Evolutionary conservation across 495 filamentous ascomycete species (phyloP).

Genomic region (Annulohypoxylon bovei): DNA sequence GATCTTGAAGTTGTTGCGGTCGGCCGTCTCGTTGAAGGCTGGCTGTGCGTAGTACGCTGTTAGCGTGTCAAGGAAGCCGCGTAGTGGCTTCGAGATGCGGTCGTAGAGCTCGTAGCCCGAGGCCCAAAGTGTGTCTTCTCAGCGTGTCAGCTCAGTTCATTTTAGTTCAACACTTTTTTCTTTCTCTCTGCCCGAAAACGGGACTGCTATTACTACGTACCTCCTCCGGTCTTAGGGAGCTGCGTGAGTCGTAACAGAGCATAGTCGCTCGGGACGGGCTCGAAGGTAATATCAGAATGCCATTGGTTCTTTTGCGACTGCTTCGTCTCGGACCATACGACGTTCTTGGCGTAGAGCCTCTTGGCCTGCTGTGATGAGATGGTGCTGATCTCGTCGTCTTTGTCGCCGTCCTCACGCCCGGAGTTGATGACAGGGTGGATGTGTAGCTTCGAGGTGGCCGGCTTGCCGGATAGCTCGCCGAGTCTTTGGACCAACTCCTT

Average conservation of each 20-base stretch:
- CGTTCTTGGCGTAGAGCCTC: slow-evolving; percentile 61
- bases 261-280: slow-evolving; percentile 73
- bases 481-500: slow-evolving; percentile 75
- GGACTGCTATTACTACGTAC: slow-evolving; percentile 52
- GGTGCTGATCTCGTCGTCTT: slow-evolving; percentile 77
- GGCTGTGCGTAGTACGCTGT: slow-evolving; percentile 73
- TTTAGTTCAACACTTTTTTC: not conserved
- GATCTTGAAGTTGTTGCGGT: slow-evolving; percentile 64
- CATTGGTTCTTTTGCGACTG: slow-evolving; percentile 60
- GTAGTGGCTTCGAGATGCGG: slow-evolving; percentile 71
- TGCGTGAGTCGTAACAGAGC: slow-evolving; percentile 67
- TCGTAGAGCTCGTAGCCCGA: slow-evolving; percentile 84
- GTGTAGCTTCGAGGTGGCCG: slow-evolving; percentile 71
- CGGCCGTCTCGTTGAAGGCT: slow-evolving; percentile 66
- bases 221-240: slow-evolving; percentile 77
- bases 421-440: slow-evolving; percentile 77
- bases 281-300: slow-evolving; percentile 77
- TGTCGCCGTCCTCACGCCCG: slow-evolving; percentile 63
- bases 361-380: slow-evolving; percentile 70
- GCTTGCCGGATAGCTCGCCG: slow-evolving; percentile 73
- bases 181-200: too few species aligned
- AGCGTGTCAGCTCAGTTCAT: not conserved
- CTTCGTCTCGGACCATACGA: slow-evolving; percentile 43
- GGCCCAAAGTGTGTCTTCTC: slow-evolving; percentile 75
- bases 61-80: slow-evolving; percentile 72